Evolutionary conservation across 768 basidiomycete species (phyloP), one percentile per base, ranked within the genome.

Genomic region (Trametes coccinea): DNA sequence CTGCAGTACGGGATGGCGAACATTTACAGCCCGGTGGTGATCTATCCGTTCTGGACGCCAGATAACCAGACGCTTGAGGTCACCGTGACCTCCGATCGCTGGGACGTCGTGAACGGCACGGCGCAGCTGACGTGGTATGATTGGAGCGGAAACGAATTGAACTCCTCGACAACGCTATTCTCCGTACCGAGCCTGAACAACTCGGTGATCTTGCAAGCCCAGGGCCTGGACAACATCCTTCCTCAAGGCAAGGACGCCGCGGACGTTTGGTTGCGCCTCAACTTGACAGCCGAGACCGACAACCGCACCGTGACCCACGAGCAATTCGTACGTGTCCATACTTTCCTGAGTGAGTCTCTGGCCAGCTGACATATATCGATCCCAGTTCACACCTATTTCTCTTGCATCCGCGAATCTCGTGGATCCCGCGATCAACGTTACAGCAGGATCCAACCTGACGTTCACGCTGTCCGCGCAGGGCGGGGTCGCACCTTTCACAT

Each of bases 101-200:
- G 75, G 80, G 78, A 79, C 59, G 63, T 70, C 1, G 81, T 85
- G 0, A 52, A 73, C 2, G 84, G 82, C 1, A 69, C 66, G 2
- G 83, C 78, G 3, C 78, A 80, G 69, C 64, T 84, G 63, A 83
- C 83, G 8, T 85, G 84, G 83, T 85, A 83, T 61, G 82, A 82
- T 65, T 85, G 84, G 83, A 65, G 63, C 14, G 83, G 84, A 1
- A 75, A 67, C 13, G 62, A 65, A 40, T 69, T 85, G 34, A 70
- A 71, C 56, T 74, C 79, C 16, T 77, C 67, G 53, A 75, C 61
- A 44, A 69, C 75, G 56, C 53, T 72, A 27, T 82, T 85, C 66
- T 70, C 72, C 14, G 75, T 81, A 0, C 82, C 82, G 2, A 70
- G 75, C 30, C 68, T 86, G 50, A 84, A 86, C 66, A 82, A 82